phyloP scores from a whole-genome alignment of 495 filamentous ascomycete species.

The Penicillium simplicissimum region DNA sequence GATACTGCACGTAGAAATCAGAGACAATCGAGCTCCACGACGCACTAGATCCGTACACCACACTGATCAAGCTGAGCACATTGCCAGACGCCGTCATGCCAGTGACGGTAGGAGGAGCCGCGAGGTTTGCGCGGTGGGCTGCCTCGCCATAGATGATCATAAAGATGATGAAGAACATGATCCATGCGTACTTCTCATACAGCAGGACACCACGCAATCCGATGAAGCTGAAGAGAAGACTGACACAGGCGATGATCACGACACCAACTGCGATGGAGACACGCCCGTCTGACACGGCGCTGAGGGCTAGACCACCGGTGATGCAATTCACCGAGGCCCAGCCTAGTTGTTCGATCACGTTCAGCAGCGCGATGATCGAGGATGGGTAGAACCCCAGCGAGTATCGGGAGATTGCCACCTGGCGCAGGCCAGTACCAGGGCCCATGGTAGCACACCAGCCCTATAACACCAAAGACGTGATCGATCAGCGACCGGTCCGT shows the following conservation, averaged over 20 bases:
- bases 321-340: conserved; percentile 42
- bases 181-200: conserved; percentile 64
- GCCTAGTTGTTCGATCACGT: conserved; percentile 36
- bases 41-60: conserved; percentile 59
- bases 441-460: conserved; percentile 55
- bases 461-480: conserved; percentile 16
- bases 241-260: conserved; percentile 51
- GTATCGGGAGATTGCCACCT: conserved; percentile 68
- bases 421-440: conserved; percentile 78
- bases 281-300: conserved; percentile 36
- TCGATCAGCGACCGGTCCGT: not conserved
- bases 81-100: conserved; percentile 46
- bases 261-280: conserved; percentile 43
- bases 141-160: conserved; percentile 57
- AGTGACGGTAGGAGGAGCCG: conserved; percentile 34
- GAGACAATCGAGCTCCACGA: conserved; percentile 61
- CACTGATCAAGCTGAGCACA: conserved; percentile 52
- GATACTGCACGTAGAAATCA: conserved; percentile 66
- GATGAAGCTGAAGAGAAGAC: conserved; percentile 58
- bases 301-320: conserved; percentile 40
- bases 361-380: conserved; percentile 32
- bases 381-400: conserved; percentile 38
- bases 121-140: conserved; percentile 48
- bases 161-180: conserved; percentile 57
- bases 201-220: conserved; percentile 58